Conservation (phyloP, 495 filamentous ascomycete genomes). For the Clavariopsis aquatica region DNA sequence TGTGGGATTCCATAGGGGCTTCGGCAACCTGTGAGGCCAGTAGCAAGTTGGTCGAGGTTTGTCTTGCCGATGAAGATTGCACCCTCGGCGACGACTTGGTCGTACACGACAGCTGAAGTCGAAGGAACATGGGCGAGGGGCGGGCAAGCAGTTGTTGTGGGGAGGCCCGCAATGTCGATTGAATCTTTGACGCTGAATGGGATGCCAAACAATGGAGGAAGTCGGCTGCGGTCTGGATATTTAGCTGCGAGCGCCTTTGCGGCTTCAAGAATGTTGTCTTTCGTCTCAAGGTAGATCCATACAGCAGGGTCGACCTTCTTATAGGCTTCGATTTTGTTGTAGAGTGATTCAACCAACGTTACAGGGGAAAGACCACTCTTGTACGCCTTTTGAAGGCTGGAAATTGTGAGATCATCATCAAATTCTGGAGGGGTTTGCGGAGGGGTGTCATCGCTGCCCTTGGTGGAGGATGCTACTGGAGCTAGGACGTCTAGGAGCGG, state of each 20-base stretch:
- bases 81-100: conserved; percentile 49
- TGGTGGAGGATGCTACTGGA: conserved; percentile 12
- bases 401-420: conserved; percentile 48
- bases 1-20: conserved; percentile 62
- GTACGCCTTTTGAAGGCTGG: conserved; percentile 46
- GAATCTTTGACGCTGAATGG: conserved; percentile 68
- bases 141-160: conserved; percentile 62
- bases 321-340: conserved; percentile 46
- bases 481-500: conserved; percentile 41
- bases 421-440: conserved; percentile 46
- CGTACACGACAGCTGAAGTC: conserved; percentile 46
- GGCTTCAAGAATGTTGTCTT: conserved; percentile 46
- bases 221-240: conserved; percentile 49
- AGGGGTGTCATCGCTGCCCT: conserved; percentile 29
- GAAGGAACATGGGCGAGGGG: conserved; percentile 54
- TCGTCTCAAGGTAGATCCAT: conserved; percentile 54
- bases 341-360: conserved; percentile 44
- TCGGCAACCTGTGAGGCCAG: conserved; percentile 58
- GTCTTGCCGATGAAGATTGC: conserved; percentile 66
- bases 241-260: conserved; percentile 49
- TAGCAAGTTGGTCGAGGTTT: conserved; percentile 70
- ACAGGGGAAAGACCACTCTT: conserved; percentile 49
- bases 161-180: conserved; percentile 59
- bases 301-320: conserved; percentile 53
- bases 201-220: conserved; percentile 63